Base-by-base conservation (phyloP, 495 filamentous ascomycete species). In the Paragyromitra xinjiangensis region DNA sequence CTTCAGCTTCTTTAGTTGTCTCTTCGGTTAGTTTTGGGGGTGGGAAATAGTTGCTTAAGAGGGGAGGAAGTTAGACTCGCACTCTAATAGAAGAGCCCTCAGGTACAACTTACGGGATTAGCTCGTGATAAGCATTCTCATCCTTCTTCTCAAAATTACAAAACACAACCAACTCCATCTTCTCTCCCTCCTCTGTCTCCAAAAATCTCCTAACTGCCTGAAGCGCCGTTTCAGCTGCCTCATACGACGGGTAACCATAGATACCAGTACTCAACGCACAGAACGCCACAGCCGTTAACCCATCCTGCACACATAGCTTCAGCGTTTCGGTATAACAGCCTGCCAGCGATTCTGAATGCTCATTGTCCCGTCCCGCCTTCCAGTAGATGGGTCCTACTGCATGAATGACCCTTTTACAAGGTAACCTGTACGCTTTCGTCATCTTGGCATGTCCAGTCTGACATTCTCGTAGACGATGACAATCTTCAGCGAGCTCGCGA, bases 351-450 rank as follows among this genome's bases (percentile, higher is more conserved):
- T 9, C 44, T 19, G 69, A 63, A 22, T 72, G 66, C 45, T 79
- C 40, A 11, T 85, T 79, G 3, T 83, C 77, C 26, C 81, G 77
- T 2, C 64, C 71, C 45, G 84, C 83, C 0, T 34, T 29, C 26
- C 81, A 64, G 84, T 96, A 98, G n/a, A 96, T 83, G 3, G 95
- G 95, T 0, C 95, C 95, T 2, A 98, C 95, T 48, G 95, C 87
- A 82, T 98, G 95, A 64, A 98, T 96, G 24, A 98, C 88, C 67
- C 90, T 90, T 62, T 88, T 87, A 83, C 88, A 91, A 8, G 93
- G 93, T 5, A 99, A 85, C 0, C 88, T 77, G 84, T 94, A 94
- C 4, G 89, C 94, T 56, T 84, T 81, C 0, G 95, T 97, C 80
- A 96, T 94, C 81, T 95, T 95, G 63, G 95, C 93, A 37, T 86